Percentiles rank a stretch among this genome's conserved stretches.
Conservation (phyloP, 1,284 basidiomycete genomes). For the Clitocybe nebularis region DNA sequence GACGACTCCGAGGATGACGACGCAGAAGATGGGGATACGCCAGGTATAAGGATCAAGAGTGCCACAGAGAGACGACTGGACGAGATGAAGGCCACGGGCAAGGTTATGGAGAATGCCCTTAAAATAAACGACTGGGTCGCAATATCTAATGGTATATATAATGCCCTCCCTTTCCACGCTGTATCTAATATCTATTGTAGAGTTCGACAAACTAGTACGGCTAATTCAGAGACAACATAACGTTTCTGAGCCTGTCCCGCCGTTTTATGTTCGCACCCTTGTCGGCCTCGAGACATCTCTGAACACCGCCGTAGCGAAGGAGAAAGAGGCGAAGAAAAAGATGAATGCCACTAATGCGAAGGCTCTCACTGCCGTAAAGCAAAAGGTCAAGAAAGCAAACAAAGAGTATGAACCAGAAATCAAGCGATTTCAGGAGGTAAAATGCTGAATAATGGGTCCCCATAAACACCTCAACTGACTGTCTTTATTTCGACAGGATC, state of each 20-base stretch:
- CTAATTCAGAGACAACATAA: slow-evolving; percentile 90
- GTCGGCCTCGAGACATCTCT: slow-evolving; percentile 76
- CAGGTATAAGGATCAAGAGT: slow-evolving; percentile 69
- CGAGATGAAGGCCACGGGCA: slow-evolving; percentile 87
- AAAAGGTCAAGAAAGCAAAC: slow-evolving; percentile 88
- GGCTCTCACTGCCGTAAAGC: slow-evolving; percentile 94
- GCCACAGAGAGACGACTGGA: slow-evolving; percentile 85
- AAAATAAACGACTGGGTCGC: slow-evolving; percentile 97
- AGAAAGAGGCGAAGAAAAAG: slow-evolving; percentile 94
- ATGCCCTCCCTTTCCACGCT: slow-evolving; percentile 6
- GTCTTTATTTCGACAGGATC: slow-evolving; percentile 53
- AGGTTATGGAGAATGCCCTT: slow-evolving; percentile 90
- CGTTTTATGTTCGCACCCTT: slow-evolving; percentile 82
- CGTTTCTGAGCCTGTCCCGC: slow-evolving; percentile 82
- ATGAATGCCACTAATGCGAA: slow-evolving; percentile 95
- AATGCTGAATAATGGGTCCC: neutral
- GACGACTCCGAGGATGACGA: slow-evolving; percentile 61
- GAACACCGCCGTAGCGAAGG: slow-evolving; percentile 72
- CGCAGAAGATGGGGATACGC: slow-evolving; percentile 68
- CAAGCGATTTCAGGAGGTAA: slow-evolving; percentile 76
- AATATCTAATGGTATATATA: slow-evolving; percentile 74
- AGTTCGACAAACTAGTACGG: slow-evolving; percentile 93
- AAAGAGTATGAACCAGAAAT: slow-evolving; percentile 90
- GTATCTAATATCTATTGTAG: slow-evolving; percentile 38
- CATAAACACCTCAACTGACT: slow-evolving; percentile 1